These are phyloP conservation scores for Coemansia sp. DNA, from an alignment of 192 early-diverging fungal species.

Conservation along the genomic window DNA sequence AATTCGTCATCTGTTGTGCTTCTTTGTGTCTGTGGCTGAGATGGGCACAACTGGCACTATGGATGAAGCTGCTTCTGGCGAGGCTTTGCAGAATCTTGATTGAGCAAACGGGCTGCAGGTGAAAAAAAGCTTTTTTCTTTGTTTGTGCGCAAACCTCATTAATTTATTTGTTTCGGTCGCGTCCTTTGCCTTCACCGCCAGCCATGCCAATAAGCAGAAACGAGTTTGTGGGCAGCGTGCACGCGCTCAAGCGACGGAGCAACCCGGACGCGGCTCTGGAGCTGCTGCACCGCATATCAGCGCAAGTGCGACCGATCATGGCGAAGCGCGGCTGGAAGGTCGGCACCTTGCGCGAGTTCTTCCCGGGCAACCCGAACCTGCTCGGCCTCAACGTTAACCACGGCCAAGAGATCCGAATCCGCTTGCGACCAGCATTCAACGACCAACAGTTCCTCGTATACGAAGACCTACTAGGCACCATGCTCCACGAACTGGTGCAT, in stretches of 20 bases:
- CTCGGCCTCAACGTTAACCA: constrained; percentile 45
- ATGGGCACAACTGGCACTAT: too few species aligned
- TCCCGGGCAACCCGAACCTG: constrained; percentile 27
- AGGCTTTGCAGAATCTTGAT: too few species aligned
- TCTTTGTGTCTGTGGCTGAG: too few species aligned
- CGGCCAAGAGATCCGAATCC: constrained; percentile 42
- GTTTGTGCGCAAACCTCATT: too few species aligned
- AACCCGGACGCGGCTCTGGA: constrained; percentile 12
- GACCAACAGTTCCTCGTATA: constrained; percentile 26
- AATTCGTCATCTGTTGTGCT: too few species aligned
- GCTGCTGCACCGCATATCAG: constrained; percentile 34
- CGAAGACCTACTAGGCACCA: constrained; percentile 41
- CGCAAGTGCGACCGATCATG: constrained; percentile 48
- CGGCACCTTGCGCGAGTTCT: constrained; percentile 32
- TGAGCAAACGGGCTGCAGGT: too few species aligned
- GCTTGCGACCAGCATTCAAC: constrained; percentile 28
- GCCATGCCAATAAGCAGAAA: constrained; percentile 9
- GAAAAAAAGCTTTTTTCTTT: too few species aligned
- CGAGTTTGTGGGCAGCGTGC: constrained; percentile 32
- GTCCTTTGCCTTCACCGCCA: neutral
- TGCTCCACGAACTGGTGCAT: constrained; percentile 54
- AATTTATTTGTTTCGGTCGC: too few species aligned
- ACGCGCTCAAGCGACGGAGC: constrained; percentile 29
- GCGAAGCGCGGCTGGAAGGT: constrained; percentile 38
- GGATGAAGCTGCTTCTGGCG: too few species aligned